A percentile compares a stretch with the other conserved stretches of the same genome.
Conservation (phyloP, 2,329 filamentous ascomycete species). For the Sporothrix sp. region DNA sequence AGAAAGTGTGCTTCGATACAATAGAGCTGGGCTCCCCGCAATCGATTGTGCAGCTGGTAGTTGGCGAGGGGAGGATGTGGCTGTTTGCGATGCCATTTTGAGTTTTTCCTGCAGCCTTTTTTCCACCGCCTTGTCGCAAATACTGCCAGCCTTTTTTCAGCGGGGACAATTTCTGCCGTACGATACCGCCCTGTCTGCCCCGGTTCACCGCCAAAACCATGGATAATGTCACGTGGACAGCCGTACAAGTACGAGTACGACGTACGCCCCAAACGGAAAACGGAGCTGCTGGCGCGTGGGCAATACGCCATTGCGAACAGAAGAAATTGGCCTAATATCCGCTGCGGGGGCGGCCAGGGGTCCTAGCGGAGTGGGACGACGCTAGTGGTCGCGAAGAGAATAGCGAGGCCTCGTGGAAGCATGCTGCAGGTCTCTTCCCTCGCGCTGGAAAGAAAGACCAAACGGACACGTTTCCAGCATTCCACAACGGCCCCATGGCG, state of each 20-base stretch:
- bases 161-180: not conserved
- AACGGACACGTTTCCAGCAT: too few species aligned
- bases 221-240: not conserved
- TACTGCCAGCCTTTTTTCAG: constrained; percentile 8
- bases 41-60: too few species aligned
- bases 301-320: constrained; percentile 1
- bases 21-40: too few species aligned
- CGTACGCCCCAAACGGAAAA: too few species aligned
- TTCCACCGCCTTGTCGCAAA: not conserved
- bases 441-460: too few species aligned
- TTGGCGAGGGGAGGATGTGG: too few species aligned
- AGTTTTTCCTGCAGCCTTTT: not conserved
- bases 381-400: not conserved
- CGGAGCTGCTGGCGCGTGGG: not conserved
- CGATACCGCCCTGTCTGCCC: constrained; percentile 1
- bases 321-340: constrained; percentile 14
- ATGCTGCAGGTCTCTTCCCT: too few species aligned
- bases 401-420: too few species aligned
- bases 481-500: too few species aligned
- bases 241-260: not conserved
- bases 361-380: not conserved
- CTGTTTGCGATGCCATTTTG: not conserved
- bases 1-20: too few species aligned
- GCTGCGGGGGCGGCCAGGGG: constrained; percentile 7
- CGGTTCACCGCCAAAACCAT: constrained; percentile 8